Conservation (phyloP, 352 stramenopile species). For the Globisporangium paddicum region DNA sequence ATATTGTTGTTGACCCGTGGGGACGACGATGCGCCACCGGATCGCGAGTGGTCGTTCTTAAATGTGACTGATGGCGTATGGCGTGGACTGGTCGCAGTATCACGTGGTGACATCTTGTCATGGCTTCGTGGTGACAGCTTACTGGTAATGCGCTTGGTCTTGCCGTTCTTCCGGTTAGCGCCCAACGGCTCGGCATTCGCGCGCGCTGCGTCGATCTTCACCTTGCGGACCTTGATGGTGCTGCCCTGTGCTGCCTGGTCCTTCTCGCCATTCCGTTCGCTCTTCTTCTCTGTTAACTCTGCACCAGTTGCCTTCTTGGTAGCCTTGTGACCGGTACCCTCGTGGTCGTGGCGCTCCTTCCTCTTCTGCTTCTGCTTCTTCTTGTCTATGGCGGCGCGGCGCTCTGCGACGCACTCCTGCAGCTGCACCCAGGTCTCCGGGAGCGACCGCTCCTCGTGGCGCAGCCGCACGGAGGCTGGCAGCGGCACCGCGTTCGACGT, state of each 20-base stretch:
- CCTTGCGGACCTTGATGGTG: neutral
- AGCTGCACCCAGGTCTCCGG: conserved; percentile 17
- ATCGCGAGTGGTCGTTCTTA: neutral
- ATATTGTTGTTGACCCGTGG: neutral
- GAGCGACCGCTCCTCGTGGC: conserved; percentile 3
- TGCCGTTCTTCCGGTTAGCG: conserved; percentile 13
- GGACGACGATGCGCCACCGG: neutral
- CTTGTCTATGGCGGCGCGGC: conserved; percentile 22
- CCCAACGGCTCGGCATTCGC: neutral
- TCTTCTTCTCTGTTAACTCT: neutral
- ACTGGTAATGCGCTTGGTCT: conserved; percentile 4
- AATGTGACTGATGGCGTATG: neutral
- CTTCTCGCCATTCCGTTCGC: neutral
- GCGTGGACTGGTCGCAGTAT: neutral
- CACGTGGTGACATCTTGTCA: neutral
- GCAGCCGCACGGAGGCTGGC: conserved; percentile 12
- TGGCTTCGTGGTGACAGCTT: neutral
- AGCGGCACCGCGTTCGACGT: conserved; percentile 14
- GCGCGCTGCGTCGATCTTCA: conserved; percentile 7
- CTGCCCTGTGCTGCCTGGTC: neutral
- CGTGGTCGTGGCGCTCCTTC: conserved; percentile 4
- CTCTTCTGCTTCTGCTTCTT: conserved; percentile 17
- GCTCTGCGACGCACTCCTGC: conserved; percentile 15
- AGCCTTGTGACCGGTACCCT: conserved; percentile 4
- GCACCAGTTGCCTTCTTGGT: conserved; percentile 9